phyloP scores from a whole-genome alignment of 352 stramenopile species.

The Pythium myriotylum region DNA sequence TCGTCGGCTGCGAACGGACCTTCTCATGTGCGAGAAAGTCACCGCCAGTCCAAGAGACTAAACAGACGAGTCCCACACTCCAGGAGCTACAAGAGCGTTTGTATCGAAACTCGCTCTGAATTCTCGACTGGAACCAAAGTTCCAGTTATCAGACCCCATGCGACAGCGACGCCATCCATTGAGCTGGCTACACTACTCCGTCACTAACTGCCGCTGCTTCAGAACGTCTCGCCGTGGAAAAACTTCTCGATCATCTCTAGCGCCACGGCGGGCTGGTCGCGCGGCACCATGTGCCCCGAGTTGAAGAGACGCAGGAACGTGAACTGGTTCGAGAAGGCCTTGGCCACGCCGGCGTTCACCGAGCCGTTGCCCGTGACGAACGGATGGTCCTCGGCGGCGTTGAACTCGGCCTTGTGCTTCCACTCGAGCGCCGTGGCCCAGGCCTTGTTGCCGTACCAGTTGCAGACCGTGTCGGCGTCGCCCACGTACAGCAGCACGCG shows the following conservation, averaged over 20 bases:
- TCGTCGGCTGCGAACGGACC: too few relatives aligned
- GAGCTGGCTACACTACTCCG: background rate
- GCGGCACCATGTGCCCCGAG: conserved; percentile 55
- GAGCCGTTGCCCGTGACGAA: conserved; percentile 16
- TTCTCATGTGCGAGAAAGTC: too few relatives aligned
- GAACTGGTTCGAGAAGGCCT: conserved; percentile 25
- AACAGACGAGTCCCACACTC: too few relatives aligned
- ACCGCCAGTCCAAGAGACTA: too few relatives aligned
- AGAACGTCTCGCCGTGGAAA: conserved; percentile 7
- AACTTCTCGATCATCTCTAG: conserved; percentile 62
- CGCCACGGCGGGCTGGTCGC: conserved; percentile 47
- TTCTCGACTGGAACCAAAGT: background rate
- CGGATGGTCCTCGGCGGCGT: conserved; percentile 26
- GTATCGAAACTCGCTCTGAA: background rate
- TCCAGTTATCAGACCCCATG: background rate
- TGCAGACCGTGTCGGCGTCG: conserved; percentile 95
- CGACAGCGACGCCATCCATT: background rate
- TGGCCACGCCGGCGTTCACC: conserved; percentile 20
- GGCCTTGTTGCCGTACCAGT: conserved; percentile 91
- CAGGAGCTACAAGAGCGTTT: too few relatives aligned
- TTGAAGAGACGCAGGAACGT: conserved; percentile 53
- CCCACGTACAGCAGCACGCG: conserved; percentile 92
- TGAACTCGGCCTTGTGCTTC: conserved; percentile 76
- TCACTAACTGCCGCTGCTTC: background rate
- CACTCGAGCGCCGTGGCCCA: conserved; percentile 90